Evolutionary conservation across 345 rosid species (phyloP), one percentile per base, ranked within the genome.

Genomic region (Cardamine chenopodiifolia): DNA sequence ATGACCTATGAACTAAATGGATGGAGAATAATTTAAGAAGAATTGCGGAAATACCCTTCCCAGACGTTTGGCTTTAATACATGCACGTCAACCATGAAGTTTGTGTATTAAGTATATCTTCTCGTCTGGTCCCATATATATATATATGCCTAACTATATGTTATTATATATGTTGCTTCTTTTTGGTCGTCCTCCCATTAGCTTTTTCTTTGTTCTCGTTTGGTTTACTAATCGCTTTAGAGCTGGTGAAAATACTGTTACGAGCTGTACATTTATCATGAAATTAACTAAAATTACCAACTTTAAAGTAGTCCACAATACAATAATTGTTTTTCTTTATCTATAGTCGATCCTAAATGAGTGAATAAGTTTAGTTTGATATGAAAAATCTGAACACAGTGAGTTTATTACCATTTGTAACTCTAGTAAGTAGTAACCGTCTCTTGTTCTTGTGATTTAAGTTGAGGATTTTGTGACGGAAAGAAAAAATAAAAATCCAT

Each of bases 121-220:
- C 52, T 72, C 37, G 75, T 35, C 40, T 35, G 20, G 7, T 29
- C 4, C 4, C 5, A 39, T 8, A 55, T 26, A 28, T 18, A 14
- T 42, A 37, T 13, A 8, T 64, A 64, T 17, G 68, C 13, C 34
- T 12, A 66, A 49, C 8, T 17, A 18, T 64, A 49, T 31, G 25
- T 35, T 44, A n/a, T 29, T 3, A 7, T 20, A 29, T 65, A 31
- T 17, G 17, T 18, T 67, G 57, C 35, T 37, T 39, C 45, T 75
- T 75, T 66, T 66, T 47, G 50, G 66, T 74, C 72, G 52, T 66
- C 17, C 42, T 66, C 22, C 50, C 39, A 65, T 66, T 74, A 66
- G 31, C 78, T 73, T 73, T 64, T 65, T 67, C 71, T 73, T 65
- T 64, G 20, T 31, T 53, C 56, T 63, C 77, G 64, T 64, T 73